Evolutionary conservation across 2,329 filamentous ascomycete genomes (phyloP), one percentile per base, ranked within the genome.

Genomic region (Pseudopyrenochaeta lycopersici): DNA sequence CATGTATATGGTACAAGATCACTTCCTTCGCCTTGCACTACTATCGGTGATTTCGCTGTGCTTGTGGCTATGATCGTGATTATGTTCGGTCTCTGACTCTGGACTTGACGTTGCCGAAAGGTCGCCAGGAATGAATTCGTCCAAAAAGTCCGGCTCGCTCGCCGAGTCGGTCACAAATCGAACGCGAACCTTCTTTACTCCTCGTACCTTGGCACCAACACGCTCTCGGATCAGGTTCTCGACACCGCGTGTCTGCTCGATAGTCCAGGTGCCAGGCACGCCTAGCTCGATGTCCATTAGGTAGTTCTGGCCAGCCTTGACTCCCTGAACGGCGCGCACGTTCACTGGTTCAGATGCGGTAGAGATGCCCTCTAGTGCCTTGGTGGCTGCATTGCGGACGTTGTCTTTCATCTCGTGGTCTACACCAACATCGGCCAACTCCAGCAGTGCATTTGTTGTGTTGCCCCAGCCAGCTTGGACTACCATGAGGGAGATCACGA

Each of bases 231-330:
- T 83, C 2, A 82, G 79, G 31, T 89, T 85, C 75, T 99, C 95
- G 12, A 96, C 81, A 14, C 83, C 78, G 32, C 86, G 82, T 7
- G 88, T 85, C 49, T 90, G 85, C 47, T 88, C 85, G 5, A 99
- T 80, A 0, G 90, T 90, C 90, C 90, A 96, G 30, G 81, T 79
- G 18, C 83, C 84, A 0, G 94, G 92, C 14, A 96, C 90, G 1
- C 86, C 90, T 56, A 98, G 78, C 74, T 97, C 93, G 7, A 99
- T 76, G 66, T 98, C 95, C 65, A 98, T 88, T 27, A 98, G 82
- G 73, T 96, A 97, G 78, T 97, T 99, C 76, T 97, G 95, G 27
- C 95, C 95, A 3, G 92, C 95, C 78, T 99, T 99, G 77, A 97
- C 85, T 49, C 95, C 95, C 61, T 92, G 90, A 2, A 98, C 85